Conservation (phyloP, 73 alveolate genomes). For the Symbiodinium natans region DNA sequence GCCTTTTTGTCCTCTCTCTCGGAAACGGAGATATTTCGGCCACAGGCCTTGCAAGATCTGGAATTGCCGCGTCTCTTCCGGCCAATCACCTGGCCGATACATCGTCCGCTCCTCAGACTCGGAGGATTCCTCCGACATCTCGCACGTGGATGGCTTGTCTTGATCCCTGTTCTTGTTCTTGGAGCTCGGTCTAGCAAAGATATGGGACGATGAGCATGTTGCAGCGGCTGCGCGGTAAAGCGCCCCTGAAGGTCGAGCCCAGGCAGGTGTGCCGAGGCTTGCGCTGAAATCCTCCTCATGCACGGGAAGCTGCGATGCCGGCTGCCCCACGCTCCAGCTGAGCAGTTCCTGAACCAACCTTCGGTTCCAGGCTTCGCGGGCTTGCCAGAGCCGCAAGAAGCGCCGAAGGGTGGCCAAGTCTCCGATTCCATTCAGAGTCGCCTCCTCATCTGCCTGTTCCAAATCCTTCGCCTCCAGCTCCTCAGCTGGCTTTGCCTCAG, state of each 20-base stretch:
- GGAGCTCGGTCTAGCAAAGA: not conserved
- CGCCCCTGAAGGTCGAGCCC: constrained; percentile 11
- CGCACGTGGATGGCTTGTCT: not conserved
- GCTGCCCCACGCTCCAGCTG: not conserved
- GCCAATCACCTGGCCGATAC: not conserved
- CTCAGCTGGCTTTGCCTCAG: not conserved
- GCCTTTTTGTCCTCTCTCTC: not conserved
- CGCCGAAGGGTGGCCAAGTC: not conserved
- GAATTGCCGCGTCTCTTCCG: not conserved
- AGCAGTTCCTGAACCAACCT: not conserved
- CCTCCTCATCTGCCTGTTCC: not conserved
- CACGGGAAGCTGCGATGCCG: not conserved
- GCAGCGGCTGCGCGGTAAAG: not conserved
- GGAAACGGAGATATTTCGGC: not conserved
- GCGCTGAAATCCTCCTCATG: not conserved
- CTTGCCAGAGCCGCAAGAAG: not conserved
- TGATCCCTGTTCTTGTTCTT: not conserved
- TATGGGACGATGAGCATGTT: not conserved
- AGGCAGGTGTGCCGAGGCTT: not conserved
- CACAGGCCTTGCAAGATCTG: not conserved
- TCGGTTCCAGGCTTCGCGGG: constrained; percentile 9
- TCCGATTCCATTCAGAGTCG: not conserved
- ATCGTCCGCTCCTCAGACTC: not conserved
- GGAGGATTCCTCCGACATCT: not conserved
- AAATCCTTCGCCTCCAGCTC: not conserved